Conservation (phyloP, 352 stramenopile genomes). For the Phytophthora chlamydospora region DNA sequence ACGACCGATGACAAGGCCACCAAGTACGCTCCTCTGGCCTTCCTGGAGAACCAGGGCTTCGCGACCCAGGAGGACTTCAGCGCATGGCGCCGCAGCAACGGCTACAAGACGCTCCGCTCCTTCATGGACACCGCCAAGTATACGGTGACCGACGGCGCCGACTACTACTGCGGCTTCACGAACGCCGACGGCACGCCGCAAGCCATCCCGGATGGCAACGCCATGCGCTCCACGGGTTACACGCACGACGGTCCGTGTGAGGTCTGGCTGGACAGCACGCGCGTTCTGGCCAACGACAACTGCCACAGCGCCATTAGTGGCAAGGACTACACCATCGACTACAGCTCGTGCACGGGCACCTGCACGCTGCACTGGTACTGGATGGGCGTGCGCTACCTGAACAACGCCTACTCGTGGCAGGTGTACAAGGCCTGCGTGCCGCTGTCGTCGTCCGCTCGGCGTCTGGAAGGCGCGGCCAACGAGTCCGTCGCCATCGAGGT, state of each 20-base stretch:
- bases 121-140: slow-evolving; percentile 54
- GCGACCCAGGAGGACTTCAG: slow-evolving; percentile 53
- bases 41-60: slow-evolving; percentile 57
- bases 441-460: slow-evolving; percentile 31
- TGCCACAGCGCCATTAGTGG: slow-evolving; percentile 39
- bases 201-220: slow-evolving; percentile 36
- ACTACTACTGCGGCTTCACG: slow-evolving; percentile 51
- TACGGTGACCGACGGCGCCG: slow-evolving; percentile 35
- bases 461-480: slow-evolving; percentile 32
- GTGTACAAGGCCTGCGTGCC: slow-evolving; percentile 58
- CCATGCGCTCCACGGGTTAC: slow-evolving; percentile 53
- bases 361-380: slow-evolving; percentile 58
- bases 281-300: slow-evolving; percentile 48
- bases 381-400: slow-evolving; percentile 49
- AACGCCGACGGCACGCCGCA: slow-evolving; percentile 28
- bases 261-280: slow-evolving; percentile 50
- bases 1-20: slow-evolving; percentile 40
- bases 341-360: slow-evolving; percentile 44
- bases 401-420: slow-evolving; percentile 60
- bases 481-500: slow-evolving; percentile 29
- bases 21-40: slow-evolving; percentile 53
- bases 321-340: slow-evolving; percentile 51
- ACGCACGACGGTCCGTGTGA: slow-evolving; percentile 58
- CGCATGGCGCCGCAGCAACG: slow-evolving; percentile 43
- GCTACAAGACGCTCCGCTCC: slow-evolving; percentile 50